A percentile compares a stretch with the other conserved stretches of the same genome.
These are phyloP conservation scores for Saitozyma sp. DNA, from an alignment of 768 basidiomycete genomes.

Conservation along the genomic window DNA sequence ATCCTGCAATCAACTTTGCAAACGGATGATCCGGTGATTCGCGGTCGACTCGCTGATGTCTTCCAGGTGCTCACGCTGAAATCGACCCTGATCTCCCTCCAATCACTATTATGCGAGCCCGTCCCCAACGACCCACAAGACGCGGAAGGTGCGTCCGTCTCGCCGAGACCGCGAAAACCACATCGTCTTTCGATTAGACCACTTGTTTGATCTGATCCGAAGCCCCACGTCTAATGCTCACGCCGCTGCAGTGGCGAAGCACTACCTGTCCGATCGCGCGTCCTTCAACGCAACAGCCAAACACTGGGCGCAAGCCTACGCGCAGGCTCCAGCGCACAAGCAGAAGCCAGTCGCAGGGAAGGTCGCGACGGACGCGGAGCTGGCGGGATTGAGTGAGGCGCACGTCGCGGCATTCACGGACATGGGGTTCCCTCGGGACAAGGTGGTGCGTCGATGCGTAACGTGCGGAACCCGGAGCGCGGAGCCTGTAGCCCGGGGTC, in stretches of 20 bases:
- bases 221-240: slow-evolving; percentile 4
- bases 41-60: background rate
- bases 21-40: background rate
- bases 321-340: slow-evolving; percentile 63
- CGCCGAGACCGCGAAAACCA: no score
- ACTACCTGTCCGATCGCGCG: slow-evolving; percentile 81
- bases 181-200: background rate
- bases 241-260: slow-evolving; percentile 71
- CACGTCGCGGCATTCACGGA: slow-evolving; percentile 82
- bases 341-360: slow-evolving; percentile 33
- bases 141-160: slow-evolving; percentile 63
- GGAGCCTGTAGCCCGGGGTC: background rate
- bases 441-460: slow-evolving; percentile 63
- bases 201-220: background rate
- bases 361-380: slow-evolving; percentile 56
- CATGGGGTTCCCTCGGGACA: slow-evolving; percentile 75
- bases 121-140: slow-evolving; percentile 97
- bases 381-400: slow-evolving; percentile 77
- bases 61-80: slow-evolving; percentile 90
- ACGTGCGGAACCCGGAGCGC: no score
- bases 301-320: slow-evolving; percentile 93
- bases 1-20: background rate
- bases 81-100: slow-evolving; percentile 90
- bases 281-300: slow-evolving; percentile 89
- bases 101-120: slow-evolving; percentile 86